These are phyloP conservation scores for Komagataella phaffii DNA, from an alignment of 805 yeast genomes.

Conservation along the genomic window DNA sequence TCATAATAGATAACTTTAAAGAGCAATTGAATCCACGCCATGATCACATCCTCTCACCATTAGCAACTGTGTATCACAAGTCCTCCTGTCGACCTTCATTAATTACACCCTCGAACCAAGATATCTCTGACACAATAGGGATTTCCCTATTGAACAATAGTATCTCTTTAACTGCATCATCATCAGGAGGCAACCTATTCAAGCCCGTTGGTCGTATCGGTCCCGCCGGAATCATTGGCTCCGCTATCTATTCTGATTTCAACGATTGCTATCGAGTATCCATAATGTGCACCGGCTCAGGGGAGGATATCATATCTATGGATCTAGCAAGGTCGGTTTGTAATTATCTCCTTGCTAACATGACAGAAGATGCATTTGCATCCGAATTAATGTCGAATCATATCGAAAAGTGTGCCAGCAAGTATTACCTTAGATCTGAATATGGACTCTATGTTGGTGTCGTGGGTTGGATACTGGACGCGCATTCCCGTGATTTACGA, in stretches of 20 bases:
- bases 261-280: constrained; percentile 13
- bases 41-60: background rate
- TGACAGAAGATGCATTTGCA: constrained; percentile 11
- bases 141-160: constrained; percentile 12
- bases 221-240: constrained; percentile 38
- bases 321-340: constrained; percentile 24
- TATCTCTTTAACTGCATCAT: constrained; percentile 18
- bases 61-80: background rate
- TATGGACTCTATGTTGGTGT: constrained; percentile 20
- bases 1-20: background rate
- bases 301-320: constrained; percentile 37
- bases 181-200: constrained; percentile 43
- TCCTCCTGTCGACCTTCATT: background rate
- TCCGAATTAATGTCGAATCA: constrained; percentile 8
- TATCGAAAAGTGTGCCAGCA: constrained; percentile 2
- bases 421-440: constrained; percentile 5
- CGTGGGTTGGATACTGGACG: constrained; percentile 11
- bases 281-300: constrained; percentile 37
- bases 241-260: constrained; percentile 20
- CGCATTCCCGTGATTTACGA: constrained; percentile 1
- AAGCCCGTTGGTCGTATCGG: constrained; percentile 37
- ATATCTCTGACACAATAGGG: constrained; percentile 33
- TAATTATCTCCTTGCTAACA: constrained; percentile 3
- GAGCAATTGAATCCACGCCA: background rate
- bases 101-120: background rate